These are phyloP conservation scores for Telfairia occidentalis DNA, from an alignment of 331 rosid genomes.

Conservation along the genomic window DNA sequence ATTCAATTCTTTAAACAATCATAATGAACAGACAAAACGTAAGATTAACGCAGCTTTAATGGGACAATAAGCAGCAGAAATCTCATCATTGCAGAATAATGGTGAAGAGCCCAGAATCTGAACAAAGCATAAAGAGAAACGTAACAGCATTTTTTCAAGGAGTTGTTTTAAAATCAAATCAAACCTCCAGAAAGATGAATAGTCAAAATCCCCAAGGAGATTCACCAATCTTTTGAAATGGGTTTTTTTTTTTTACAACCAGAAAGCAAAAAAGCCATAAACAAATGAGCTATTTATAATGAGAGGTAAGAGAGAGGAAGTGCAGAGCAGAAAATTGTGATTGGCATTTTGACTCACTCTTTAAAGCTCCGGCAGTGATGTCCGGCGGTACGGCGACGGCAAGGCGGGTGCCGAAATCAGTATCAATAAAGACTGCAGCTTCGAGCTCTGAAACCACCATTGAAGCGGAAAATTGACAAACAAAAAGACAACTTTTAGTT, in stretches of 20 bases:
- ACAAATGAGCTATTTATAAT: not conserved
- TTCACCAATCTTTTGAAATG: not conserved
- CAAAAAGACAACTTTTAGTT: too few relatives aligned
- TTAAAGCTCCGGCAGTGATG: slow-evolving; percentile 43
- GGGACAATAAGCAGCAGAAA: not conserved
- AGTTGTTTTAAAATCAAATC: not conserved
- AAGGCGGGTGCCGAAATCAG: slow-evolving; percentile 59
- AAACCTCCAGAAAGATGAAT: not conserved
- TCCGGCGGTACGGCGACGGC: slow-evolving; percentile 42
- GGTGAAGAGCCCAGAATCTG: not conserved
- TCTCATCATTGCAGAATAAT: not conserved
- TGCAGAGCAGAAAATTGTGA: not conserved
- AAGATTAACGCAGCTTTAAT: not conserved
- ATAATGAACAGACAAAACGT: not conserved
- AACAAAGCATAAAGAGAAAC: slow-evolving; percentile 3
- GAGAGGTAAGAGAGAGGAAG: not conserved
- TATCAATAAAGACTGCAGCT: slow-evolving; percentile 21
- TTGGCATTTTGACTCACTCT: slow-evolving; percentile 27
- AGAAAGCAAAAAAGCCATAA: not conserved
- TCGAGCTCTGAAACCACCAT: slow-evolving; percentile 4
- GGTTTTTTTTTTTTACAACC: not conserved
- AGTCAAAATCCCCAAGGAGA: not conserved
- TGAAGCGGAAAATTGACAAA: too few relatives aligned
- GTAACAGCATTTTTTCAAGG: not conserved
- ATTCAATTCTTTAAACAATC: not conserved